A percentile compares a stretch with the other conserved stretches of the same genome.
phyloP scores from a whole-genome alignment of 805 yeast genomes.

The Ogataea wickerhamii region DNA sequence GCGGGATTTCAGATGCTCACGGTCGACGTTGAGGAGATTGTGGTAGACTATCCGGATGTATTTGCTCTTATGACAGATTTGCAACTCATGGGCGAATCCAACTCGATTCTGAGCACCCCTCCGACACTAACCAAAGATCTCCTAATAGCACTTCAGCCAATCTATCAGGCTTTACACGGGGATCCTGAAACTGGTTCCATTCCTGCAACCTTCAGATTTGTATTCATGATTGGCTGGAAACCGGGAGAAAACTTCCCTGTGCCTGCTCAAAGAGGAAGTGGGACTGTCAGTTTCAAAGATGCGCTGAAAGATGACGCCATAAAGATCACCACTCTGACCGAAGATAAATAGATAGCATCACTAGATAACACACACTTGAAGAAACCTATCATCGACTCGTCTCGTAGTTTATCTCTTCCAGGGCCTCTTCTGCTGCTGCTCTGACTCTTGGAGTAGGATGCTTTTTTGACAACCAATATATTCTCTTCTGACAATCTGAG shows the following conservation, averaged over 20 bases:
- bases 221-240: constrained; percentile 90
- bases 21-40: constrained; percentile 77
- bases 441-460: constrained; percentile 24
- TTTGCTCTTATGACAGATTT: constrained; percentile 65
- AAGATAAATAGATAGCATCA: constrained; percentile 15
- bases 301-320: constrained; percentile 32
- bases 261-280: constrained; percentile 72
- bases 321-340: constrained; percentile 9
- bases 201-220: constrained; percentile 79
- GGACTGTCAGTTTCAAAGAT: constrained; percentile 64
- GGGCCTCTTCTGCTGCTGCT: constrained; percentile 17
- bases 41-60: constrained; percentile 74
- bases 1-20: constrained; percentile 81
- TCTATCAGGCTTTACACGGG: constrained; percentile 69
- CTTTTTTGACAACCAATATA: constrained; percentile 22
- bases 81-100: constrained; percentile 82
- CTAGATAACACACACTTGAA: neutral
- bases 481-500: constrained; percentile 19
- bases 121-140: constrained; percentile 55
- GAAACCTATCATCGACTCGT: neutral
- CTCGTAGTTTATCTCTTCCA: constrained; percentile 20
- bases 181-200: constrained; percentile 47
- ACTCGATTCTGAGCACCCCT: constrained; percentile 43
- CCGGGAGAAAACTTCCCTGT: constrained; percentile 64
- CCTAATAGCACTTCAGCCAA: constrained; percentile 70